These are phyloP conservation scores for Quercus agrifolia DNA, from an alignment of 306 rosid species.

Conservation along the genomic window DNA sequence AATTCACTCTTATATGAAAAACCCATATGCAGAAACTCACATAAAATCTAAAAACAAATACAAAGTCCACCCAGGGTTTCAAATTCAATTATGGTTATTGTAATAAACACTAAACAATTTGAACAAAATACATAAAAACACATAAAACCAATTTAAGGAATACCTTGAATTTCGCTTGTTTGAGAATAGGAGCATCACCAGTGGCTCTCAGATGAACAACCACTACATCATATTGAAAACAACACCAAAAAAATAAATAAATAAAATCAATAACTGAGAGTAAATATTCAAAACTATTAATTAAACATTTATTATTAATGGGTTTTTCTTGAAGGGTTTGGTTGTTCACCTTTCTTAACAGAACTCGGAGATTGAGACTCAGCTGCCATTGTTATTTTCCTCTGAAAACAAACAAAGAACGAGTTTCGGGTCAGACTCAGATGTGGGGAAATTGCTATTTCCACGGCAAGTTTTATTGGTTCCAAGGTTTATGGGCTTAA, in stretches of 20 bases:
- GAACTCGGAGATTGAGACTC: conserved; percentile 70
- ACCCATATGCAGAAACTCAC: neutral
- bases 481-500: neutral
- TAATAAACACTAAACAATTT: neutral
- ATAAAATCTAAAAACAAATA: neutral
- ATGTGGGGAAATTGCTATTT: neutral
- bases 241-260: neutral
- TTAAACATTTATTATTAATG: neutral
- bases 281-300: neutral
- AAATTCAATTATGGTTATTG: neutral
- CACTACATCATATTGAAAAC: conserved; percentile 43
- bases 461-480: neutral
- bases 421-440: neutral
- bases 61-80: neutral
- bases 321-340: neutral
- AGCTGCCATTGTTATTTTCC: conserved; percentile 39
- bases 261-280: neutral
- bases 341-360: conserved; percentile 58
- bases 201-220: conserved; percentile 98
- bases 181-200: conserved; percentile 95
- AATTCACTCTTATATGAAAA: neutral
- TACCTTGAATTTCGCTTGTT: conserved; percentile 94
- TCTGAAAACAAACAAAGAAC: neutral
- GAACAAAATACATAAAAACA: neutral
- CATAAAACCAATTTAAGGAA: neutral